Evolutionary conservation across 352 stramenopile species (phyloP).

Genomic region (Blastocystis sp.): DNA sequence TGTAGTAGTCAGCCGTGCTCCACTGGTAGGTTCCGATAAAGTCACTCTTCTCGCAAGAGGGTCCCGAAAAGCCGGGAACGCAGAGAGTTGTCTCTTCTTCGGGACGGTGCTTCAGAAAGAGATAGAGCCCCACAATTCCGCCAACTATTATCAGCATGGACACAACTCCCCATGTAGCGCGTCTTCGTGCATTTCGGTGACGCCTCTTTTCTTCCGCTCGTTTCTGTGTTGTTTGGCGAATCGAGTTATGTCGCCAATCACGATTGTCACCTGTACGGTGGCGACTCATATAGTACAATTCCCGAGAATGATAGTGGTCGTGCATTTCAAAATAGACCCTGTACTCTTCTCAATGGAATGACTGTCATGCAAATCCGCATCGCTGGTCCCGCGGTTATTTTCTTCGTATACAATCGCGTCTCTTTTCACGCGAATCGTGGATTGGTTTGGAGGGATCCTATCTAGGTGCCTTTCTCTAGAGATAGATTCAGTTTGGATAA

Average conservation of each 20-base stretch:
- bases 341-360: too few species aligned
- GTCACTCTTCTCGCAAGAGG: neutral
- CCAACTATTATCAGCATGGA: neutral
- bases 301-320: neutral
- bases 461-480: too few species aligned
- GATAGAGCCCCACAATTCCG: neutral
- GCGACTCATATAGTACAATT: neutral
- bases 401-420: too few species aligned
- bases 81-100: neutral
- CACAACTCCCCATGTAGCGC: neutral
- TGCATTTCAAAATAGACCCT: neutral
- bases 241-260: neutral
- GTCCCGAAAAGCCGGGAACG: slow-evolving; percentile 9
- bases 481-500: too few species aligned
- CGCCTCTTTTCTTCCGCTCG: neutral
- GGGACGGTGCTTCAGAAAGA: neutral
- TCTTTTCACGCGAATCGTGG: too few species aligned
- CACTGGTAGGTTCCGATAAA: slow-evolving; percentile 23
- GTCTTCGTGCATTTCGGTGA: neutral
- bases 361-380: too few species aligned
- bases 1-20: neutral
- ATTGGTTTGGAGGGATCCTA: too few species aligned
- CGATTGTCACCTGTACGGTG: neutral
- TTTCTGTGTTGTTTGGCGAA: neutral
- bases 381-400: too few species aligned